Base-by-base conservation (phyloP, 2,329 filamentous ascomycete species). In the Fusarium metavorans region DNA sequence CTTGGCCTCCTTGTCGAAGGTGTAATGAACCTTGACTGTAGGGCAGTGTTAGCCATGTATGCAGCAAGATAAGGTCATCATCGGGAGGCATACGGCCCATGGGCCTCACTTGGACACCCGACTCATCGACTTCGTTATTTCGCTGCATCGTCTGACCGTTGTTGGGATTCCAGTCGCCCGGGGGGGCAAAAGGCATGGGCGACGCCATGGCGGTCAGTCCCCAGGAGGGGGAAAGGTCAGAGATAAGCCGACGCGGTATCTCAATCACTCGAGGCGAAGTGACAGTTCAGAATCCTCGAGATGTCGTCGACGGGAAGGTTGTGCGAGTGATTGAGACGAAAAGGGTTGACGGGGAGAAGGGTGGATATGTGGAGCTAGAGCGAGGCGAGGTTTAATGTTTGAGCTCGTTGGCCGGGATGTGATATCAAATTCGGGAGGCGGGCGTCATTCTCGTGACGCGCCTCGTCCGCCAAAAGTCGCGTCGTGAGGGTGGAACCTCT, bases 1-100 rank as follows among this genome's bases (percentile, higher is more conserved):
- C 84, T 95, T 95, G 84, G 91, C 93, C 76, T 96, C 92, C 80
- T 92, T 92, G 82, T 98, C 95, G 84, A 98, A 98, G 35, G 95
- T 98, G 84, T 98, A 99, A 71, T 97, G 92, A 59, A 98, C 93
- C 88, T 98, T 98, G 83, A 98, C 95, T 97, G 83, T 48, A 76
- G 41, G 48, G 59, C 45, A 48, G 25, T 52, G 77, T 78, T 73
- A 78, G 78, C 67, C 25, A 75, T 56, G 14, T 20, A 63, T 72
- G 50, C 8, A 58, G 23, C 41, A 66, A 27, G 37, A 54, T 41
- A 60, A 60, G 60, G 27, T 67, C 56, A 68, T 48, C 60, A 60
- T 54, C 27, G 64, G 64, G 74, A 54, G 67, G 59, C 91, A 82
- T 90, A 93, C 92, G 87, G 84, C 91, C 91, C 91, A 94, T 93